Base-by-base conservation (phyloP, 106 monocot genomes). In the Amphibolis antarctica region DNA sequence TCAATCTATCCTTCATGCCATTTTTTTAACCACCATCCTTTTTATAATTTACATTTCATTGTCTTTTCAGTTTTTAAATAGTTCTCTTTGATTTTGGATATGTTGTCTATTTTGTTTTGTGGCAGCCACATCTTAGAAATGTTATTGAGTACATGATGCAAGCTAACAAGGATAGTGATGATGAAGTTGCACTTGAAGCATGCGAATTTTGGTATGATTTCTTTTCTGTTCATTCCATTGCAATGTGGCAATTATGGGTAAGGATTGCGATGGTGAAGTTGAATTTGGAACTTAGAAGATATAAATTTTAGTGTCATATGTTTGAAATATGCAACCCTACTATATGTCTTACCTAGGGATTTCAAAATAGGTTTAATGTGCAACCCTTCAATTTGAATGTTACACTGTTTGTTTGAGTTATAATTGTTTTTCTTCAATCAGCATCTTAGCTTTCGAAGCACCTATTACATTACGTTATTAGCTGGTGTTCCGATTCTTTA, bases 141-240 rank as follows among this genome's bases (percentile, higher is more conserved):
- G 84, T 98, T 44, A 81, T 87, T 59, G 90, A 98, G 46, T 87
- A 85, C 49, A 86, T 98, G 62, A 68, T 98, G 70, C 81, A 76
- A 87, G 90, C 86, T 74, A 98, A 98, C 72, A 77, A 98, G 52
- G 96, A 98, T 52, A 29, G 71, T 43, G 90, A 98, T 72, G 96
- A 90, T 47, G 90, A 98, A 59, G 96, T 98, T 70, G 56, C 86
- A 53, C 90, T 98, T 27, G 90, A 98, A 69, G 84, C 96, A 31
- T 98, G 90, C 44, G 96, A 98, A 70, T 98, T 98, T 77, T 98
- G 96, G 96, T 98, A 85, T 65, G 78, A 64, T 55, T 53, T 21
- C 4, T 5, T 24, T 26, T 67, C 20, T 53, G 4, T 12, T 30
- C n/a, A 36, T 36, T 2, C 36, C 36, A 36, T 36, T 2, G 4